A percentile compares a stretch with the other conserved stretches of the same genome.
Conservation (phyloP, 768 basidiomycete genomes). For the Asterophora parasitica region DNA sequence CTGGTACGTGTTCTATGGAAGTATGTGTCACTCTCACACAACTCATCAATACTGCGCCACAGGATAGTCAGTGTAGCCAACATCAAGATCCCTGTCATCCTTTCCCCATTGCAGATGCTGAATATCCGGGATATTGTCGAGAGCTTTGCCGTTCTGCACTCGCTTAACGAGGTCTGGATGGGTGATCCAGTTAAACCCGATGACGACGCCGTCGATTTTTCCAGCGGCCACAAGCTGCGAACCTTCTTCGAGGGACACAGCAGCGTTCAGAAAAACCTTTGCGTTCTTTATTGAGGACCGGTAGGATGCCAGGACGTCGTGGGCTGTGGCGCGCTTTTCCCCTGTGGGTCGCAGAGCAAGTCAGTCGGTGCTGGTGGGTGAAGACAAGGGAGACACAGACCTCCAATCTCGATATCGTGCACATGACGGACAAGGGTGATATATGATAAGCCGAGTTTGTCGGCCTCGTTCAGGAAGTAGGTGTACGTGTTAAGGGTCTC, state of each 20-base stretch:
- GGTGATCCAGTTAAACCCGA: slow-evolving; percentile 33
- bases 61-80: slow-evolving; percentile 37
- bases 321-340: slow-evolving; percentile 28
- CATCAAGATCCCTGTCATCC: slow-evolving; percentile 19
- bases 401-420: slow-evolving; percentile 26
- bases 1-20: too few relatives aligned
- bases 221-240: slow-evolving; percentile 29
- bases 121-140: slow-evolving; percentile 28
- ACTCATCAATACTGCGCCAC: slow-evolving; percentile 18
- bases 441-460: slow-evolving; percentile 31
- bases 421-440: slow-evolving; percentile 28
- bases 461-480: slow-evolving; percentile 37
- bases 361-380: background rate
- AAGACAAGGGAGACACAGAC: slow-evolving; percentile 14
- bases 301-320: slow-evolving; percentile 37
- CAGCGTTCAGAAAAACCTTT: slow-evolving; percentile 34
- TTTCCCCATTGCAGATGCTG: slow-evolving; percentile 24
- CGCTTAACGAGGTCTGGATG: slow-evolving; percentile 39
- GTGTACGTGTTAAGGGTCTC: slow-evolving; percentile 38
- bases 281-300: slow-evolving; percentile 30
- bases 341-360: slow-evolving; percentile 18
- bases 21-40: background rate
- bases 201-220: slow-evolving; percentile 31
- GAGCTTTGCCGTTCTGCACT: slow-evolving; percentile 28
- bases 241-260: slow-evolving; percentile 33